Conservation (phyloP, 2,329 filamentous ascomycete species). For the Fusarium guadeloupense region DNA sequence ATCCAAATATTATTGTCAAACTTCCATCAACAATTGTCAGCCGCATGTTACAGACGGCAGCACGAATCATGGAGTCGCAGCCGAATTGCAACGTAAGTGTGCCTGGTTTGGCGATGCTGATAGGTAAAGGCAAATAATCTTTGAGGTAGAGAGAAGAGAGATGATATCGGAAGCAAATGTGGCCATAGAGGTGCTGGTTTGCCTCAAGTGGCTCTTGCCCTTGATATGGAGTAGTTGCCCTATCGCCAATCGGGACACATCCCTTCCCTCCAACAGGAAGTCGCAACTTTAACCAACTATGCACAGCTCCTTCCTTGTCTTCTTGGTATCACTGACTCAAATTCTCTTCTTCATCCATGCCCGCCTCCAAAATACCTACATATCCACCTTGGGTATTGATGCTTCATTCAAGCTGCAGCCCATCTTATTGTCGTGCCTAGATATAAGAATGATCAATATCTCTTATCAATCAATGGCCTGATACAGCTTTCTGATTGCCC, state of each 20-base stretch:
- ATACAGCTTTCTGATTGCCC: not conserved
- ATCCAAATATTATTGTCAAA: constrained; percentile 2
- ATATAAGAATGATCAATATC: not conserved
- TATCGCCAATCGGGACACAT: constrained; percentile 13
- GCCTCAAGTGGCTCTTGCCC: not conserved
- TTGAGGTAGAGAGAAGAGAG: constrained; percentile 6
- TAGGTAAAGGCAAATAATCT: constrained; percentile 1
- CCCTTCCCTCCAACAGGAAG: constrained; percentile 7
- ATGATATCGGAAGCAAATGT: constrained; percentile 4
- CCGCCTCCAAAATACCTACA: not conserved
- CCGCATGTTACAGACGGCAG: not conserved
- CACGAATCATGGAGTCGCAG: constrained; percentile 5
- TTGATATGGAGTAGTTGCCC: not conserved
- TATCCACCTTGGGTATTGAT: constrained; percentile 1
- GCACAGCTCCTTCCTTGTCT: not conserved
- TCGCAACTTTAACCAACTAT: not conserved
- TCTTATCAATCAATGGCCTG: constrained; percentile 16
- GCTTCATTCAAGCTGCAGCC: not conserved
- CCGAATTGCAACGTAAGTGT: constrained; percentile 3
- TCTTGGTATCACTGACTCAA: not conserved
- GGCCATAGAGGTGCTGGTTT: constrained; percentile 26
- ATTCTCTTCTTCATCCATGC: not conserved
- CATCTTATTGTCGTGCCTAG: not conserved
- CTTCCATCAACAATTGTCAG: constrained; percentile 5
- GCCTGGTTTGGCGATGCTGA: constrained; percentile 11